Conservation (phyloP, 768 basidiomycete species). For the Leucocoprinus birnbaumii region DNA sequence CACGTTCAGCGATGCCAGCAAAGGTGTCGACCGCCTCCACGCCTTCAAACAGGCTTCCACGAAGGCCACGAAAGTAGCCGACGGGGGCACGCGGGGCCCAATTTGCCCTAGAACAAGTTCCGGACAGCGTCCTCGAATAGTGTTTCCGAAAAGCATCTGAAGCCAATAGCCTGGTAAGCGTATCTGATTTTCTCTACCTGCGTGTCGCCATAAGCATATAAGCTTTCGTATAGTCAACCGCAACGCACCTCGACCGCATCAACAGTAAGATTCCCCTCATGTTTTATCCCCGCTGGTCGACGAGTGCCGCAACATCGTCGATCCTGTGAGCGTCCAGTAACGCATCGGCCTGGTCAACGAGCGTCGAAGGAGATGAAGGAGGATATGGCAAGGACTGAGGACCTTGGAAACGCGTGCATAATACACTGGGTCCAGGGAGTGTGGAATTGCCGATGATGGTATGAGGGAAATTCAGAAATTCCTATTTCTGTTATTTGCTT, state of each 20-base stretch:
- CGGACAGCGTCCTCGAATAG: slow-evolving; percentile 81
- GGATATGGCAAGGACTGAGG: slow-evolving; percentile 54
- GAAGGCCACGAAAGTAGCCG: slow-evolving; percentile 76
- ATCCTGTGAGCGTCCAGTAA: slow-evolving; percentile 63
- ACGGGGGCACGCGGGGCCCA: slow-evolving; percentile 85
- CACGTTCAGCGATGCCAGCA: slow-evolving; percentile 68
- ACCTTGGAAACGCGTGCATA: slow-evolving; percentile 51
- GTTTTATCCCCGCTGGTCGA: slow-evolving; percentile 57
- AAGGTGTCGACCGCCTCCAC: slow-evolving; percentile 67
- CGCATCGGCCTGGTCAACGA: slow-evolving; percentile 70
- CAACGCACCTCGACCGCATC: slow-evolving; percentile 55
- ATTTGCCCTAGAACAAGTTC: slow-evolving; percentile 71
- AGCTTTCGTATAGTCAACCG: no score
- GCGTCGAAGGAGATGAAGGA: slow-evolving; percentile 69
- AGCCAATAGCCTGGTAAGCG: slow-evolving; percentile 80
- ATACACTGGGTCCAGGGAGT: not conserved
- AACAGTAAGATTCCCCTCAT: slow-evolving; percentile 47
- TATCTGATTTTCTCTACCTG: slow-evolving; percentile 72
- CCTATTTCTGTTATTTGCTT: not conserved
- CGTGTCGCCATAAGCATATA: not conserved
- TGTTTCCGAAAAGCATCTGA: slow-evolving; percentile 74
- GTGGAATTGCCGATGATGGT: not conserved
- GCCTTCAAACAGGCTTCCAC: slow-evolving; percentile 55
- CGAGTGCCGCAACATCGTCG: slow-evolving; percentile 60
- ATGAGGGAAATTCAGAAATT: not conserved